Conservation (phyloP, 805 yeast genomes). For the Jamesozyma jinghongensis region DNA sequence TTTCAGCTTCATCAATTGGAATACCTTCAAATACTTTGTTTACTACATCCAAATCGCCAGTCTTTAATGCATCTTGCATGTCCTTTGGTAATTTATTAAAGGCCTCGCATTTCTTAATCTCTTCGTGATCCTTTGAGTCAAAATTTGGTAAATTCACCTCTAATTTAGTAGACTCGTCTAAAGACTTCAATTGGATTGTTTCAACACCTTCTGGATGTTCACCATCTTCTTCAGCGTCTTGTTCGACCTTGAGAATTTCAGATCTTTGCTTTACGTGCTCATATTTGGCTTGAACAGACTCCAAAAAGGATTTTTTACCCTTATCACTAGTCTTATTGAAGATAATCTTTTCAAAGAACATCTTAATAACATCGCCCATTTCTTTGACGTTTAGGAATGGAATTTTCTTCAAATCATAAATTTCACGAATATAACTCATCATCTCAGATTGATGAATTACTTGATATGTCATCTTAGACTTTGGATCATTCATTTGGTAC, state of each 20-base stretch:
- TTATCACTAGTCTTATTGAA: conserved; percentile 35
- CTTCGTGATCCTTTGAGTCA: conserved; percentile 39
- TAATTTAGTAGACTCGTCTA: conserved; percentile 75
- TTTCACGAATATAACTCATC: conserved; percentile 55
- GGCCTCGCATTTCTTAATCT: conserved; percentile 37
- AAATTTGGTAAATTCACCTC: conserved; percentile 60
- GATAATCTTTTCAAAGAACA: conserved; percentile 58
- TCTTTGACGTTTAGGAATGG: conserved; percentile 27
- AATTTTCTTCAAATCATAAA: conserved; percentile 32
- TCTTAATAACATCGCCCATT: conserved; percentile 40
- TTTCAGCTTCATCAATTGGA: conserved; percentile 73
- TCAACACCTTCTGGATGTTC: conserved; percentile 49
- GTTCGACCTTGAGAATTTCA: conserved; percentile 50
- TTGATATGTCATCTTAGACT: conserved; percentile 40
- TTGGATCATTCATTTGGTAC: conserved; percentile 48
- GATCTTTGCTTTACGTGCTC: conserved; percentile 70
- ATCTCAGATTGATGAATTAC: conserved; percentile 75
- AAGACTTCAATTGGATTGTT: conserved; percentile 76
- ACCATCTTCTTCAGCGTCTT: conserved; percentile 36
- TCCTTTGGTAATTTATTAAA: conserved; percentile 49
- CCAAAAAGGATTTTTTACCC: conserved; percentile 58
- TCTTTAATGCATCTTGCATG: conserved; percentile 69
- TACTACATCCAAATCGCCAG: conserved; percentile 65
- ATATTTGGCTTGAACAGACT: conserved; percentile 67
- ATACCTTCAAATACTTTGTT: conserved; percentile 71